Evolutionary conservation across 2,329 filamentous ascomycete species (phyloP).

Genomic region (Fusarium oxysporum): DNA sequence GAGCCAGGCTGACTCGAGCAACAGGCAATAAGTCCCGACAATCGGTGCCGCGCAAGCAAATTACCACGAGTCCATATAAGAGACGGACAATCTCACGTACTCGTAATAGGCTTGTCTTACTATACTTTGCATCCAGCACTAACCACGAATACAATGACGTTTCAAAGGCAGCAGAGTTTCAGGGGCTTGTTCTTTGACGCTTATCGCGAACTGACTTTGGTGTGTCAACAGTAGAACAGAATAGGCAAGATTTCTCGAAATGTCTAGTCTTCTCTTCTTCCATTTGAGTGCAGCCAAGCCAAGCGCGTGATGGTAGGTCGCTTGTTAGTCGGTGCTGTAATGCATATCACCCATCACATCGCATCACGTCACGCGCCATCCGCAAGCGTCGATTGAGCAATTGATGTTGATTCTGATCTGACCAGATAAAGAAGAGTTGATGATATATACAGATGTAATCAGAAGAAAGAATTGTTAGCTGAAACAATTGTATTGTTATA

Average conservation of each 20-base stretch:
- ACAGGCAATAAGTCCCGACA: slow-evolving; percentile 9
- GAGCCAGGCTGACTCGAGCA: slow-evolving; percentile 28
- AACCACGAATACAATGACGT: slow-evolving; percentile 29
- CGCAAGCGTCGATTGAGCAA: slow-evolving; percentile 23
- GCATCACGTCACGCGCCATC: slow-evolving; percentile 31
- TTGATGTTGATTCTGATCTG: neutral
- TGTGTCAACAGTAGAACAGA: neutral
- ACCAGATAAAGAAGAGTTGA: neutral
- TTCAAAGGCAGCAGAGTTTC: slow-evolving; percentile 20
- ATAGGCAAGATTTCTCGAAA: neutral
- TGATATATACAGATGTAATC: neutral
- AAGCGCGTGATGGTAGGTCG: slow-evolving; percentile 8
- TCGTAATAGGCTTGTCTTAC: slow-evolving; percentile 1
- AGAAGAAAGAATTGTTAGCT: neutral
- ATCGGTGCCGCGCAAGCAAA: slow-evolving; percentile 15
- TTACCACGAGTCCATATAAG: neutral
- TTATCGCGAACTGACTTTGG: slow-evolving; percentile 7
- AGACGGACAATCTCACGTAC: neutral
- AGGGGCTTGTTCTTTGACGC: slow-evolving; percentile 19
- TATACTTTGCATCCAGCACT: neutral
- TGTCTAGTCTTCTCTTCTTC: neutral
- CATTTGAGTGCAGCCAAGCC: neutral
- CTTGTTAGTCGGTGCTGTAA: neutral
- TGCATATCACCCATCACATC: slow-evolving; percentile 23
- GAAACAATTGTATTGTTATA: neutral